phyloP scores from a whole-genome alignment of 2,329 filamentous ascomycete genomes.

The Myriosclerotinia duriaeana region DNA sequence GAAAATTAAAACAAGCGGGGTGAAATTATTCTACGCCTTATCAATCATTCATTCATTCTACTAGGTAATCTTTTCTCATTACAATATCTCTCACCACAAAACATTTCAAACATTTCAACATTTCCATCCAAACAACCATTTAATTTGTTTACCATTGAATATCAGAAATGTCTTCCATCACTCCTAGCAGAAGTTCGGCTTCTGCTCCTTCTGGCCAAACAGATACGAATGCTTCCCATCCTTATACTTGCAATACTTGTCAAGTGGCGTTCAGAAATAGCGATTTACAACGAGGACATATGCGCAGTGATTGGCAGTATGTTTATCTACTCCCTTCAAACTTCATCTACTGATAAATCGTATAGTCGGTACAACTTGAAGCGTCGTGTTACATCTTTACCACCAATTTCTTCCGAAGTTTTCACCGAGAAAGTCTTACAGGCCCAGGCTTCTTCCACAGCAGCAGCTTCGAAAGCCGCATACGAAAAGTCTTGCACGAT shows the following conservation, averaged over 20 bases:
- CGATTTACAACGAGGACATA: slow-evolving; percentile 89
- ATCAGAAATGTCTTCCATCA: slow-evolving; percentile 52
- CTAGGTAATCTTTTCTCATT: too few relatives aligned
- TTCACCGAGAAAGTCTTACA: slow-evolving; percentile 96
- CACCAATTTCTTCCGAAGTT: slow-evolving; percentile 85
- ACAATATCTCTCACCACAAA: slow-evolving; percentile 13
- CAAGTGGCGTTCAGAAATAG: slow-evolving; percentile 94
- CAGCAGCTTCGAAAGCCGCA: slow-evolving; percentile 82
- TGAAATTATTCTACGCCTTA: slow-evolving; percentile 17
- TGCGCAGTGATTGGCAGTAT: slow-evolving; percentile 99
- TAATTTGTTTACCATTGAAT: slow-evolving; percentile 4
- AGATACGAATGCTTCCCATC: slow-evolving; percentile 60
- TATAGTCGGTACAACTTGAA: slow-evolving; percentile 90
- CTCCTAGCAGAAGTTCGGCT: slow-evolving; percentile 42
- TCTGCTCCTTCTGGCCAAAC: slow-evolving; percentile 19
- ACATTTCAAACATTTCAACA: neutral
- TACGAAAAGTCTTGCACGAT: slow-evolving; percentile 80
- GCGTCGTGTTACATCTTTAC: slow-evolving; percentile 84
- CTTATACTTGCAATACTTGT: slow-evolving; percentile 97
- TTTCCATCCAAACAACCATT: neutral
- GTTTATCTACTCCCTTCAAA: slow-evolving; percentile 44
- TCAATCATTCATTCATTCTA: slow-evolving; percentile 1
- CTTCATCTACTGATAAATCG: slow-evolving; percentile 28
- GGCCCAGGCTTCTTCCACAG: slow-evolving; percentile 79
- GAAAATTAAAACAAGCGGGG: slow-evolving; percentile 13